Percentiles rank a stretch among this genome's conserved stretches.
Conservation (phyloP, 805 yeast genomes). For the Metschnikowia lunata region DNA sequence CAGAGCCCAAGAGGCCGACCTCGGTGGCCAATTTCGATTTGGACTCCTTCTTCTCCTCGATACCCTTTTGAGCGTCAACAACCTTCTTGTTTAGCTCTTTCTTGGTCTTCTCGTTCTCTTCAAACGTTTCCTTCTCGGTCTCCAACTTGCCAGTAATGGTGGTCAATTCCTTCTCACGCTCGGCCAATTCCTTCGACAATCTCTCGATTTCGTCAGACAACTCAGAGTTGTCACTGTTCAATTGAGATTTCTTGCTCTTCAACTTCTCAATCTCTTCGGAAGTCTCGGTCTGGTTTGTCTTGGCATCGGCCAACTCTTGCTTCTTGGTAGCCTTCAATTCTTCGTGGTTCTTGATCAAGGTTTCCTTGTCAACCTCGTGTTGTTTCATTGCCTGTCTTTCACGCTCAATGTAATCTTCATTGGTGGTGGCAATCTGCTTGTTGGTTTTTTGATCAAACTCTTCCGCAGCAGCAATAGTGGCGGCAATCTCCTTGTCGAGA, state of each 20-base stretch:
- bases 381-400: constrained; percentile 45
- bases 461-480: constrained; percentile 28
- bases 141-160: constrained; percentile 30
- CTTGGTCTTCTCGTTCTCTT: constrained; percentile 30
- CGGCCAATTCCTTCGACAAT: constrained; percentile 39
- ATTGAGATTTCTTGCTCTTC: constrained; percentile 39
- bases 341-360: constrained; percentile 39
- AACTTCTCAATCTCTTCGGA: constrained; percentile 43
- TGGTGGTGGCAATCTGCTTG: constrained; percentile 42
- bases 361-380: constrained; percentile 43
- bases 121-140: constrained; percentile 27
- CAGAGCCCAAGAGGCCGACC: constrained; percentile 39
- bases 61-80: constrained; percentile 31
- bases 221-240: constrained; percentile 37
- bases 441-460: constrained; percentile 39
- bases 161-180: constrained; percentile 30
- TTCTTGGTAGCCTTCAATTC: constrained; percentile 43
- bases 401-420: constrained; percentile 40
- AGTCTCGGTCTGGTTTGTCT: constrained; percentile 38
- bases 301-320: constrained; percentile 40
- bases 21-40: constrained; percentile 39
- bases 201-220: constrained; percentile 38
- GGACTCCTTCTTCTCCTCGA: constrained; percentile 33
- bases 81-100: constrained; percentile 40
- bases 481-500: constrained; percentile 19